Evolutionary conservation across 208 protist species (phyloP), one percentile per base, ranked within the genome.

Genomic region (Trypanosoma mega): DNA sequence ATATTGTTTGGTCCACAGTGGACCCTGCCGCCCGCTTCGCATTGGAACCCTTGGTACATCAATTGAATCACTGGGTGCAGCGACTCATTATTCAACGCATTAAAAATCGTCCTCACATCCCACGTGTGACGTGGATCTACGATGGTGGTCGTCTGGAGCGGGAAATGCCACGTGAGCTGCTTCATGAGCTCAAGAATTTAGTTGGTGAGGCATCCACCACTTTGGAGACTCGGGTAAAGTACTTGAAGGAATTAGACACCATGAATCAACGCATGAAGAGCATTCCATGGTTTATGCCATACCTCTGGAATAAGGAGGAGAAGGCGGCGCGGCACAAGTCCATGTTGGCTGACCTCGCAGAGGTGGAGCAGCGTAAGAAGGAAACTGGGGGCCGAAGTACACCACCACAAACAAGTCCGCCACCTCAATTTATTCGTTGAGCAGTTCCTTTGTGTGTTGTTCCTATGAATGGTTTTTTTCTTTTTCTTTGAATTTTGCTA

Each of bases 281-380:
- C 48, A 88, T 94, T 39, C 90, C 90, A 50, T 96, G 90, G 87
- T 96, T 94, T 66, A 96, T 96, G 90, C 90, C 90, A 27, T 96
- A 96, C 64, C 64, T 96, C 29, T 96, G 90, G 87, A 87, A 71
- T 57, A 96, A 96, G 70, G 90, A 96, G 46, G 85, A 93, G 41
- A 91, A 90, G 68, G 85, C 85, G 0, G 56, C 14, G n/a, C 61
- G 78, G 51, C 79, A 80, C 39, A 80, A 79, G 23, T 66, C 61
- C 6, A 90, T 96, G 83, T 76, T 78, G 50, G 80, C 72, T 47
- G 86, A 96, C 51, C 36, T 92, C 23, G 78, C 78, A 57, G 86
- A 89, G 68, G 81, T 80, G 49, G 84, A 96, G 59, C 55, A 70
- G 20, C 74, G 78, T 3, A 68, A 73, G 0, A 31, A 46, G 45